Percentiles rank a stretch among this genome's conserved stretches.
Evolutionary conservation across 192 early-diverging fungal genomes (phyloP).

Genomic region (Cladochytrium replicatum): DNA sequence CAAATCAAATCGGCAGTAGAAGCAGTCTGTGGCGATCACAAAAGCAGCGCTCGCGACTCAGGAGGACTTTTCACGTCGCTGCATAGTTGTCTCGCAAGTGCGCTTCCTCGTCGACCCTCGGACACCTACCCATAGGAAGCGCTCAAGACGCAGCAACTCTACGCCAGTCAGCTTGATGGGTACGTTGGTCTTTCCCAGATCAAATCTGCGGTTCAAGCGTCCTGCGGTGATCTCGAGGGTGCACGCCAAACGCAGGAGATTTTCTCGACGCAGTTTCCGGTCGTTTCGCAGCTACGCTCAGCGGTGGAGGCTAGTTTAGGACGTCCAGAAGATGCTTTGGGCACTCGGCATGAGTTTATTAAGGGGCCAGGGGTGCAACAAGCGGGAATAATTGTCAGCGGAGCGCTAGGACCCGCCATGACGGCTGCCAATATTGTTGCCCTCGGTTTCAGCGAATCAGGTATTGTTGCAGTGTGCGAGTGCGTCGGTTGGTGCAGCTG

Average conservation of each 20-base stretch:
- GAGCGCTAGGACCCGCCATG: conserved; percentile 1
- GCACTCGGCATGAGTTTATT: conserved; percentile 11
- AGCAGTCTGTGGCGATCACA: conserved; percentile 7
- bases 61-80: conserved; percentile 8
- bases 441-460: conserved; percentile 7
- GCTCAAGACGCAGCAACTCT: no score
- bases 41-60: conserved; percentile 7
- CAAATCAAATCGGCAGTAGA: conserved; percentile 15
- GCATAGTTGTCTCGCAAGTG: conserved; percentile 10
- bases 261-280: conserved; percentile 2
- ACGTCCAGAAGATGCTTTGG: conserved; percentile 4
- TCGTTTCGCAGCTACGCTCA: conserved; percentile 12
- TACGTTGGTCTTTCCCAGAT: conserved; percentile 6
- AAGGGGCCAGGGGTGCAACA: conserved; percentile 13
- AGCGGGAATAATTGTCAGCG: conserved; percentile 4
- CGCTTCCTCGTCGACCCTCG: conserved; percentile 8
- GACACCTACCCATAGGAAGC: no score
- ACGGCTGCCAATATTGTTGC: conserved; percentile 7
- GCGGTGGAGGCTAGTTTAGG: conserved; percentile 2
- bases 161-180: no score
- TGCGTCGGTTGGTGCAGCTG: no score
- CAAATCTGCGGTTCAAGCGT: conserved; percentile 14
- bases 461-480: conserved; percentile 12
- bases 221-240: conserved; percentile 9
- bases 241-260: conserved; percentile 11